phyloP scores from a whole-genome alignment of 225 moss, liverwort and hornwort genomes.

The Antitrichia curtipendula region DNA sequence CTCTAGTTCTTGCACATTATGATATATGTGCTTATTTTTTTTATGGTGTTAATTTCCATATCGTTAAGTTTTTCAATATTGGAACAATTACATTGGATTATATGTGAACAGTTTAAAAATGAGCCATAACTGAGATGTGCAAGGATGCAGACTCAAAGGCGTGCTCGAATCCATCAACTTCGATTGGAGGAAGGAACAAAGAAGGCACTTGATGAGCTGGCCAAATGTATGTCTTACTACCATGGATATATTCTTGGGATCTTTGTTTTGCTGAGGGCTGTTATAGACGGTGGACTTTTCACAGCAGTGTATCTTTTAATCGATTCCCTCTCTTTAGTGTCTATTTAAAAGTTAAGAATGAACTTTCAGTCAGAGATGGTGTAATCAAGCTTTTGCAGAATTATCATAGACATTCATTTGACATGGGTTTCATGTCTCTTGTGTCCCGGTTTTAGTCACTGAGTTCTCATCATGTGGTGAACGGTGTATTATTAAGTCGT shows the following conservation, averaged over 20 bases:
- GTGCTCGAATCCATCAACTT: constrained; percentile 86
- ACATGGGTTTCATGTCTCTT: neutral
- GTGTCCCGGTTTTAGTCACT: neutral
- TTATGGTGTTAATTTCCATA: neutral
- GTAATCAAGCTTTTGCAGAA: neutral
- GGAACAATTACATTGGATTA: neutral
- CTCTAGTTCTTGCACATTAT: neutral
- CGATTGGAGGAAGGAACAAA: constrained; percentile 85
- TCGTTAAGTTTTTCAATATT: neutral
- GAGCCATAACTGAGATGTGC: neutral
- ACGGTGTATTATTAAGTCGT: neutral
- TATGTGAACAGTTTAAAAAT: neutral
- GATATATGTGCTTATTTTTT: neutral
- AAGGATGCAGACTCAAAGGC: constrained; percentile 65
- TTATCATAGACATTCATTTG: neutral
- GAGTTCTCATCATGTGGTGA: neutral
- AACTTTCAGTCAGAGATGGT: neutral
- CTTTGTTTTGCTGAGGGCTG: neutral
- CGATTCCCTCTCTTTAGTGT: neutral
- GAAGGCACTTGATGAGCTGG: constrained; percentile 67
- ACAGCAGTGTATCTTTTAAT: neutral
- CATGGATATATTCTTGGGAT: neutral
- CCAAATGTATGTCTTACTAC: constrained; percentile 44
- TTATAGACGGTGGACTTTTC: neutral
- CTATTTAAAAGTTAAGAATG: neutral